Percentiles rank a stretch among this genome's conserved stretches.
phyloP scores from a whole-genome alignment of 2,329 filamentous ascomycete genomes.

The Capronia coronata region DNA sequence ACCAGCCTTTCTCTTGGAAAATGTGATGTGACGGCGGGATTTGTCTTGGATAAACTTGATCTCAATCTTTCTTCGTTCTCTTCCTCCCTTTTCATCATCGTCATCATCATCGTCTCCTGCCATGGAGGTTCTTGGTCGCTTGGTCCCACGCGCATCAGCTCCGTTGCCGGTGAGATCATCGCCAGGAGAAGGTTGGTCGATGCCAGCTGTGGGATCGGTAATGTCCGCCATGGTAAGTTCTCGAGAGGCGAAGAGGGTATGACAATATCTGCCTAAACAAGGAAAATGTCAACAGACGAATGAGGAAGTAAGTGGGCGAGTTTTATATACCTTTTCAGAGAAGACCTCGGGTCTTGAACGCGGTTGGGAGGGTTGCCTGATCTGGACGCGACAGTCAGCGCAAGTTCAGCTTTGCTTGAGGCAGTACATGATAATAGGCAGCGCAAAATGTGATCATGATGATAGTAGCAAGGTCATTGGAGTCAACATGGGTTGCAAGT shows the following conservation, averaged over 20 bases:
- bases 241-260: constrained; percentile 27
- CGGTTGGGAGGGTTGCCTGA: constrained; percentile 2
- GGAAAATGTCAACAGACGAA: constrained; percentile 26
- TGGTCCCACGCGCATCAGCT: constrained; percentile 72
- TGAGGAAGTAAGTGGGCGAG: constrained; percentile 20
- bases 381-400: constrained; percentile 10
- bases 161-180: constrained; percentile 67
- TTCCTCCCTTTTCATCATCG: constrained; percentile 93
- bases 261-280: constrained; percentile 24
- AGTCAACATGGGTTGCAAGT: constrained; percentile 1
- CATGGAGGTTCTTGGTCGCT: constrained; percentile 73
- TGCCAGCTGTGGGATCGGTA: constrained; percentile 64
- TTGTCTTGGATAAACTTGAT: constrained; percentile 99
- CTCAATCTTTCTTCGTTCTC: constrained; percentile 98
- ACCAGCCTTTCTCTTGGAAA: constrained; percentile 98
- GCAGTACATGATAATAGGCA: constrained; percentile 3
- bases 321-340: constrained; percentile 14
- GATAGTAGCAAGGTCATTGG: neutral
- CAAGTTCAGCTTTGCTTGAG: neutral
- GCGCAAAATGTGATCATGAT: constrained; percentile 3
- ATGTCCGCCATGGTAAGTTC: constrained; percentile 64
- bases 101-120: constrained; percentile 91
- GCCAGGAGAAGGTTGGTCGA: constrained; percentile 66
- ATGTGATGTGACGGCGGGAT: constrained; percentile 97
- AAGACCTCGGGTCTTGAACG: neutral